A percentile compares a stretch with the other conserved stretches of the same genome.
Evolutionary conservation across 148 eudicot genomes (phyloP).

Genomic region (Gaultheria prostrata): DNA sequence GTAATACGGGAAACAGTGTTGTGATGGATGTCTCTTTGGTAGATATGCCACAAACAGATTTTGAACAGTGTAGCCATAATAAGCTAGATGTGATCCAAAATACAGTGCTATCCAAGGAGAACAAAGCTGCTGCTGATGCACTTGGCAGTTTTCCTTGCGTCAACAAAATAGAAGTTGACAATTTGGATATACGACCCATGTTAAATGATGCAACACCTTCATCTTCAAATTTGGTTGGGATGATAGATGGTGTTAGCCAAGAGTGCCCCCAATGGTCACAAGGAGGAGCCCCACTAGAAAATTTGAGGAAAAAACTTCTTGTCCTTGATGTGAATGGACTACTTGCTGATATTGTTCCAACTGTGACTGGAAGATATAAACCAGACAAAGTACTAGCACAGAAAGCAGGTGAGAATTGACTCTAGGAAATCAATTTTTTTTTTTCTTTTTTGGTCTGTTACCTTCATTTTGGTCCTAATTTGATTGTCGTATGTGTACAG

Average conservation of each 20-base stretch:
- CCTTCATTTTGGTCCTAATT: constrained; percentile 13
- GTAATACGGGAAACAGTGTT: background rate
- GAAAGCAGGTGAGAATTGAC: constrained; percentile 54
- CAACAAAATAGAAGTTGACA: constrained; percentile 16
- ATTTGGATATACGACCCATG: constrained; percentile 12
- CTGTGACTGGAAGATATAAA: constrained; percentile 22
- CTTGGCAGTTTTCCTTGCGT: background rate
- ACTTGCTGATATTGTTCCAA: constrained; percentile 53
- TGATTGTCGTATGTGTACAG: constrained; percentile 33
- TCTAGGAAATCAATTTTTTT: background rate
- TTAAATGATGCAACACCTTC: background rate
- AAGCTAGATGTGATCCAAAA: constrained; percentile 11
- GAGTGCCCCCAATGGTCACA: background rate
- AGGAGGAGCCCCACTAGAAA: constrained; percentile 10
- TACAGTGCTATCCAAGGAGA: background rate
- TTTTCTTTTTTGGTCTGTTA: background rate
- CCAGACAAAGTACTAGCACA: constrained; percentile 37
- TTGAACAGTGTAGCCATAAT: constrained; percentile 5
- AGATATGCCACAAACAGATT: constrained; percentile 11
- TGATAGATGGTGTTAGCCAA: constrained; percentile 15
- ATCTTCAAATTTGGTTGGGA: constrained; percentile 12
- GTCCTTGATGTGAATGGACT: constrained; percentile 91
- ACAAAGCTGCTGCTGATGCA: constrained; percentile 11
- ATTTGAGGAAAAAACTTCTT: constrained; percentile 55
- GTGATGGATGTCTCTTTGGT: constrained; percentile 13